These are phyloP conservation scores for Cetradonia linearis DNA, from an alignment of 495 filamentous ascomycete genomes.

Conservation along the genomic window DNA sequence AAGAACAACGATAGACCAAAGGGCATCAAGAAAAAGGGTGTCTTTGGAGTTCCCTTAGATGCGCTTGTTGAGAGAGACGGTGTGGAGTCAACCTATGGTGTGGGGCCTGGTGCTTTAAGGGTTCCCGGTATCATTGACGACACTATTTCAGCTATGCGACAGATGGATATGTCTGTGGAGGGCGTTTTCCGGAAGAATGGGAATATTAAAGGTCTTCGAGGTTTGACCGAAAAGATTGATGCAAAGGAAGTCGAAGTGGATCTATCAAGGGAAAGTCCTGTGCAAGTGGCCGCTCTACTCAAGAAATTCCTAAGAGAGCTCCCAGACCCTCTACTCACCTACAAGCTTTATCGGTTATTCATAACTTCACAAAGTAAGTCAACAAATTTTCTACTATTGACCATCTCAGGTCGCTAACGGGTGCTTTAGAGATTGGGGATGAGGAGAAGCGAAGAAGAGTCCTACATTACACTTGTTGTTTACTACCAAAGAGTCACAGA, in stretches of 20 bases:
- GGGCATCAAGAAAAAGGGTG: slow-evolving; percentile 77
- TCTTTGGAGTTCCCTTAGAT: slow-evolving; percentile 80
- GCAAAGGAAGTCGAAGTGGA: slow-evolving; percentile 74
- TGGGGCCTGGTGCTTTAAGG: slow-evolving; percentile 80
- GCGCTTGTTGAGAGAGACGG: slow-evolving; percentile 84
- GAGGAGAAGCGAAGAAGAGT: slow-evolving; percentile 72
- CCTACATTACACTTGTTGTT: slow-evolving; percentile 83
- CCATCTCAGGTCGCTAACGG: slow-evolving; percentile 26
- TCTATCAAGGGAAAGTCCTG: slow-evolving; percentile 71
- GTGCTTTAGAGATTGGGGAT: slow-evolving; percentile 60
- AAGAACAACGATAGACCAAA: slow-evolving; percentile 65
- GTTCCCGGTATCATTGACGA: slow-evolving; percentile 88
- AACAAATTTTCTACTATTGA: neutral
- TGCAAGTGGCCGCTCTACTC: slow-evolving; percentile 86
- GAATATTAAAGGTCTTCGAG: slow-evolving; percentile 83
- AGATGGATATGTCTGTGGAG: slow-evolving; percentile 98
- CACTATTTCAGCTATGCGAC: slow-evolving; percentile 82
- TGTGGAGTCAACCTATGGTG: slow-evolving; percentile 89
- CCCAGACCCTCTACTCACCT: slow-evolving; percentile 87
- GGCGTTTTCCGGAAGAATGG: slow-evolving; percentile 99
- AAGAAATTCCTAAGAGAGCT: slow-evolving; percentile 94
- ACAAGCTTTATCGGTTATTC: slow-evolving; percentile 87
- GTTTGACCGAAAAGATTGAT: slow-evolving; percentile 75
- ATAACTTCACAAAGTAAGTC: slow-evolving; percentile 73
- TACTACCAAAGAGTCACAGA: slow-evolving; percentile 84